Conservation (phyloP, 1,139 yeast species). For the Kluyveromyces marxianus region DNA sequence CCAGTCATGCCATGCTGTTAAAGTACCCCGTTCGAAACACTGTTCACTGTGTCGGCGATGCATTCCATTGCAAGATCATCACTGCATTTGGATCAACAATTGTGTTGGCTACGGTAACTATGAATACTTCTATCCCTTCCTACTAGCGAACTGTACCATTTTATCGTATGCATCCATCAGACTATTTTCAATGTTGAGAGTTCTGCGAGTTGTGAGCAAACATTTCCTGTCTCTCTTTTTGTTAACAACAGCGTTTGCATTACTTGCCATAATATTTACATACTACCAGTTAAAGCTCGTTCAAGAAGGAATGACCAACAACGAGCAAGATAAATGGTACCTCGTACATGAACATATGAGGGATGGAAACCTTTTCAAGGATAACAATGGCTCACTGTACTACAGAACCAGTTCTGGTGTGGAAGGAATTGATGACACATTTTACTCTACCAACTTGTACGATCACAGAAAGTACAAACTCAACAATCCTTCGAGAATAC, state of each 20-base stretch:
- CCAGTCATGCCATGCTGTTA: slow-evolving; percentile 55
- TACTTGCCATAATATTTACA: slow-evolving; percentile 51
- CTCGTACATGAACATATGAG: slow-evolving; percentile 56
- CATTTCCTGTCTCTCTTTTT: slow-evolving; percentile 21
- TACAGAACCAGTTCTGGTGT: slow-evolving; percentile 5
- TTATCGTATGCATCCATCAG: slow-evolving; percentile 52
- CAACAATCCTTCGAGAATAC: slow-evolving; percentile 10
- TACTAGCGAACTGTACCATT: slow-evolving; percentile 48
- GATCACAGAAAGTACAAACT: slow-evolving; percentile 16
- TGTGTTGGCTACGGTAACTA: slow-evolving; percentile 79
- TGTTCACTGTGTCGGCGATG: slow-evolving; percentile 70
- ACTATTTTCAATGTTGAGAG: slow-evolving; percentile 10
- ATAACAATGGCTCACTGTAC: slow-evolving; percentile 14
- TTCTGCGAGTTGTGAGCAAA: slow-evolving; percentile 5
- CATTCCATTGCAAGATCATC: slow-evolving; percentile 72
- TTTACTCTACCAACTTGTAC: slow-evolving; percentile 27
- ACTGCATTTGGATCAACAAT: slow-evolving; percentile 91
- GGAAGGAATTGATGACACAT: slow-evolving; percentile 6
- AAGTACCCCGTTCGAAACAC: slow-evolving; percentile 88
- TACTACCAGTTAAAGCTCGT: slow-evolving; percentile 55
- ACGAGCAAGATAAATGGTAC: slow-evolving; percentile 81
- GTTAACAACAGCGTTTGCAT: slow-evolving; percentile 45
- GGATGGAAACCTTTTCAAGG: slow-evolving; percentile 33
- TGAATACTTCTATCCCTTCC: slow-evolving; percentile 58
- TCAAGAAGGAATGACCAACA: slow-evolving; percentile 83